phyloP scores from a whole-genome alignment of 768 basidiomycete species.

The Tricholoma saponaceum region DNA sequence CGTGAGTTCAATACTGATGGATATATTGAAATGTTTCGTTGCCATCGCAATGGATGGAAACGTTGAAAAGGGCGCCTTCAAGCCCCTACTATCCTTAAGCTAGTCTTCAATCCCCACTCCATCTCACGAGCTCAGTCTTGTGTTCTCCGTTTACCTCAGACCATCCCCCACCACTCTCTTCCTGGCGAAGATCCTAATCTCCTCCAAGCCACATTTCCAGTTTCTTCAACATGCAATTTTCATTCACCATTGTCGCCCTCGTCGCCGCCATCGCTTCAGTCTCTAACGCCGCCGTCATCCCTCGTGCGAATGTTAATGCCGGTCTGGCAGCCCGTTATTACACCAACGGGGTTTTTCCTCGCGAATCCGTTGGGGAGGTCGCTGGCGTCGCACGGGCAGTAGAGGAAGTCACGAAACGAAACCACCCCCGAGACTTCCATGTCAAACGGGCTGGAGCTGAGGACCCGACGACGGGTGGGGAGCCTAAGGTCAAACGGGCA shows the following conservation, averaged over 20 bases:
- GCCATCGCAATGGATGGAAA: slow-evolving; percentile 6
- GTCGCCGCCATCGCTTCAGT: slow-evolving; percentile 19
- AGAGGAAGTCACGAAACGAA: no score
- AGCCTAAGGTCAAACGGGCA: not conserved
- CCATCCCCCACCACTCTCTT: slow-evolving; percentile 15
- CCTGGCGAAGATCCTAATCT: slow-evolving; percentile 18
- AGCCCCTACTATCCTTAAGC: slow-evolving; percentile 20
- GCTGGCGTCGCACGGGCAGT: not conserved
- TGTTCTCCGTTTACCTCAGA: slow-evolving; percentile 17
- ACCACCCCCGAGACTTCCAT: not conserved
- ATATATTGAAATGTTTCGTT: slow-evolving; percentile 1
- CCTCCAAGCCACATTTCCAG: slow-evolving; percentile 6
- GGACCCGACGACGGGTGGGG: not conserved
- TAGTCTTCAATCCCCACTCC: slow-evolving; percentile 28
- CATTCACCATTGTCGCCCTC: slow-evolving; percentile 12
- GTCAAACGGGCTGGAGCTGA: not conserved
- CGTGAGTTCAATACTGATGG: not conserved
- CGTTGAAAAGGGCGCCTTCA: slow-evolving; percentile 2
- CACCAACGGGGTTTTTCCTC: slow-evolving; percentile 15
- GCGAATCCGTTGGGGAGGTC: slow-evolving; percentile 6
- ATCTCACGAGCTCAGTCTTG: slow-evolving; percentile 32
- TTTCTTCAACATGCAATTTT: slow-evolving; percentile 25
- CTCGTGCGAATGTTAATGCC: slow-evolving; percentile 18
- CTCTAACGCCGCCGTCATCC: slow-evolving; percentile 24
- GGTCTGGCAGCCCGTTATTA: slow-evolving; percentile 20